These are phyloP conservation scores for Ilyonectria mors-panacis DNA, from an alignment of 2,329 filamentous ascomycete species.

Conservation along the genomic window DNA sequence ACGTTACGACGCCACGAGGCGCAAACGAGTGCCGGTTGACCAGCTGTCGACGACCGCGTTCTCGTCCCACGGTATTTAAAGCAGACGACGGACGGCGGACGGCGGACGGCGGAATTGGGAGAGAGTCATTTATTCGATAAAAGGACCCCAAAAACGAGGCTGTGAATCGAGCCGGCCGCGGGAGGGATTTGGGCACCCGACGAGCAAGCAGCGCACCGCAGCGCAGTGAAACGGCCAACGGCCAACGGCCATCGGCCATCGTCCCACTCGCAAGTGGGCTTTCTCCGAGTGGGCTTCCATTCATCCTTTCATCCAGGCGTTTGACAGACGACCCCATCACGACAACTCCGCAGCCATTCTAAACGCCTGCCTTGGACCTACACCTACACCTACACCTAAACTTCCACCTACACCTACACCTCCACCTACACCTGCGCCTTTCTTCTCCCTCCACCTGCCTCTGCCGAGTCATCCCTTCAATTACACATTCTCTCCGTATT, in stretches of 20 bases:
- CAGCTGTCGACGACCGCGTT: too few relatives aligned
- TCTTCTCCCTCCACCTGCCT: neutral
- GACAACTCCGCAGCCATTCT: conserved; percentile 3
- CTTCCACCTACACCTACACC: neutral
- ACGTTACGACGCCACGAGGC: neutral
- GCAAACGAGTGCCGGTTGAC: neutral
- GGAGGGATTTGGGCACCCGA: neutral
- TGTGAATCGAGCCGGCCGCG: conserved; percentile 10
- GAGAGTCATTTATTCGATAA: neutral
- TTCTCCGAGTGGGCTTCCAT: conserved; percentile 6
- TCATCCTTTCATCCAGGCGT: neutral
- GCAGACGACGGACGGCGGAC: neutral
- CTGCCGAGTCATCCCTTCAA: neutral
- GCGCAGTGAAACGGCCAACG: conserved; percentile 29
- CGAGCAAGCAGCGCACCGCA: conserved; percentile 1
- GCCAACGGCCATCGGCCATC: neutral
- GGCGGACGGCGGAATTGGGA: neutral
- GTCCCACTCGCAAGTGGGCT: conserved; percentile 34
- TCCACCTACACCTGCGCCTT: neutral
- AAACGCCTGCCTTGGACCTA: neutral
- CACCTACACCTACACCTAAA: neutral
- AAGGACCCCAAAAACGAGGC: conserved; percentile 8
- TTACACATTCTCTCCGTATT: neutral
- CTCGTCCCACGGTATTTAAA: conserved; percentile 6
- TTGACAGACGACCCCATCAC: conserved; percentile 10